Evolutionary conservation across 495 filamentous ascomycete genomes (phyloP), one percentile per base, ranked within the genome.

Genomic region (Hypoxylon intermedium): DNA sequence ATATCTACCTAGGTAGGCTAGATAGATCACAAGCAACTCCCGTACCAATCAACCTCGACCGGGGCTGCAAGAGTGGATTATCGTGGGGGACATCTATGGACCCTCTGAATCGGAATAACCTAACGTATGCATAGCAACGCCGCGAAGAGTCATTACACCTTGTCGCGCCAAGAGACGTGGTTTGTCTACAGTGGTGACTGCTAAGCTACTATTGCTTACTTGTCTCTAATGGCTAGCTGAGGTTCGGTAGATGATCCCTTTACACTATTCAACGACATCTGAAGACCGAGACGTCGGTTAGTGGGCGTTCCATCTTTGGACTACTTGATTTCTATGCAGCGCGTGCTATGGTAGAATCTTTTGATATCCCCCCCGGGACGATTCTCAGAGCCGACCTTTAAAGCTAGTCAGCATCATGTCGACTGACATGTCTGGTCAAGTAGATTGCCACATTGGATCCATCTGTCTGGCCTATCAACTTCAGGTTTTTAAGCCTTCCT

Each of bases 11-110:
- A n/a, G n/a, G n/a, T n/a, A n/a, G n/a, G n/a, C n/a, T n/a, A 54
- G 24, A 55, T 47, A 45, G 45, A 45, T 46, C 49, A 65, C 36
- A 21, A 38, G 13, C 42, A 45, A 53, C 9, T 34, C 50, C 51
- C 46, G 62, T 60, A 40, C 56, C 62, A 65, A 65, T 65, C 51
- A 57, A 30, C 51, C 52, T 59, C 43, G 23, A 49, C 31, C 56
- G 26, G 45, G 41, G 2, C 6, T 46, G 45, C 46, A 60, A 50
- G 49, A 60, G 56, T 60, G 62, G 56, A 46, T 46, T 65, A 18
- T 65, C 56, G 56, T 57, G 62, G 51, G 62, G 62, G 56, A 59
- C 54, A 53, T n/a, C n/a, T n/a, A n/a, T 41, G 31, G 57, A 46
- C 57, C 56, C 60, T 55, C 50, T 48, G 47, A 9, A 5, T 28